Base-by-base conservation (phyloP, 805 yeast species). In the Lachancea cidri region DNA sequence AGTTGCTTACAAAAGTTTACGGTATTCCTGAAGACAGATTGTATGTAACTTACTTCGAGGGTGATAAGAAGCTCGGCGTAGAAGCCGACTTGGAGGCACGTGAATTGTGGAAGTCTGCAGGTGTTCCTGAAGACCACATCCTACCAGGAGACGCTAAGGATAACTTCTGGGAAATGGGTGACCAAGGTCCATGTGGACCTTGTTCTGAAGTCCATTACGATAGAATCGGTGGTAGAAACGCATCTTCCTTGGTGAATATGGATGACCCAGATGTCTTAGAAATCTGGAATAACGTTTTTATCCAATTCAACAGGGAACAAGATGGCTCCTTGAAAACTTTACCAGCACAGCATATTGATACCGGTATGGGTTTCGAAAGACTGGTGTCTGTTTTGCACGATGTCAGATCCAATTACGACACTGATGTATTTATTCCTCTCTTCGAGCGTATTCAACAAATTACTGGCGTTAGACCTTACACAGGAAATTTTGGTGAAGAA, bases 161-260 rank as follows among this genome's bases (percentile, higher is more conserved):
- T 65, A 93, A 93, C 70, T 93, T 93, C 68, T 93, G 99, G 99
- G 99, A 93, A 72, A 93, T 93, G 99, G 99, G 99, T 57, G 99
- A 94, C 61, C 98, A 91, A 72, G 99, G 99, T 52, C 99, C 99
- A 36, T 93, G 99, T 73, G 99, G 99, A 48, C 99, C 99, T 39
- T 94, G 98, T 70, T 84, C 95, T 17, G 99, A 93, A 68, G 77
- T 93, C 54, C 99, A 93, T 67, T 93, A 87, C 65, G 99, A 93
- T 67, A 81, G 98, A 69, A 88, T 93, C 50, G 98, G 98, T 51
- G 97, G 98, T 44, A 83, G 99, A 73, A 91, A 93, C 60, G 98
- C 98, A 41, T 73, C 97, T 15, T 57, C 67, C 48, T 73, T 94
- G 50, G 99, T 93, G 55, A 93, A 93, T 64, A 79, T 78, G 80